Base-by-base conservation (phyloP, 2,329 filamentous ascomycete species). In the Cladosporium sp. region DNA sequence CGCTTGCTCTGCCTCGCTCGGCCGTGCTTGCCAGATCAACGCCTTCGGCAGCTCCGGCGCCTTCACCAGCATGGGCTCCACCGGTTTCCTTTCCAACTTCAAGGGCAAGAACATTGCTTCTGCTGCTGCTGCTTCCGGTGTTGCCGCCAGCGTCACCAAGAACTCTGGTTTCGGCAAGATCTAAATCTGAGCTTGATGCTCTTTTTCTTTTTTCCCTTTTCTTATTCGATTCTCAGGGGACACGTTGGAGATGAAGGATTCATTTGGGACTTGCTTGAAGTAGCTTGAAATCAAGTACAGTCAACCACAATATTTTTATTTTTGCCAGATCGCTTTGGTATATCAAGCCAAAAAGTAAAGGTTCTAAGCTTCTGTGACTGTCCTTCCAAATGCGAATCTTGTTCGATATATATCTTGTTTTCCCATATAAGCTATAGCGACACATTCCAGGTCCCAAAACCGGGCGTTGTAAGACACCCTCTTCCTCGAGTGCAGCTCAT, bases 71-170 rank as follows among this genome's bases (percentile, higher is more conserved):
- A 63, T 59, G 8, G 57, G 63, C n/a, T 82, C 84, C 70, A 80
- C 81, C 12, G 75, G 72, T 59, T 83, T 87, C 77, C 71, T 87
- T 50, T 59, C 70, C 65, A 79, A 82, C 72, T 86, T 86, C 74
- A 75, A 77, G 59, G 83, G 83, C 68, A 84, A 85, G 81, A 84
- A 79, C 66, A 73, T 86, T 69, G 85, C 85, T 14, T 70, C 77
- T 64, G 81, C 83, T 16, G 65, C 70, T 21, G 69, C 77, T 31
- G 75, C 74, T 33, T 79, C 76, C 67, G 60, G 66, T 18, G 68
- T 69, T 40, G 65, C 65, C n/a, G 74, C 79, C 60, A 77, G 68
- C 53, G 78, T 82, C 58, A 71, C 72, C 18, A 76, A 72, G 67
- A 79, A 73, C 46, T 82, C 83, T 69, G 83, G 83, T 11, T 80